phyloP scores from a whole-genome alignment of 2,329 filamentous ascomycete species.

The Curvularia verruculosa region DNA sequence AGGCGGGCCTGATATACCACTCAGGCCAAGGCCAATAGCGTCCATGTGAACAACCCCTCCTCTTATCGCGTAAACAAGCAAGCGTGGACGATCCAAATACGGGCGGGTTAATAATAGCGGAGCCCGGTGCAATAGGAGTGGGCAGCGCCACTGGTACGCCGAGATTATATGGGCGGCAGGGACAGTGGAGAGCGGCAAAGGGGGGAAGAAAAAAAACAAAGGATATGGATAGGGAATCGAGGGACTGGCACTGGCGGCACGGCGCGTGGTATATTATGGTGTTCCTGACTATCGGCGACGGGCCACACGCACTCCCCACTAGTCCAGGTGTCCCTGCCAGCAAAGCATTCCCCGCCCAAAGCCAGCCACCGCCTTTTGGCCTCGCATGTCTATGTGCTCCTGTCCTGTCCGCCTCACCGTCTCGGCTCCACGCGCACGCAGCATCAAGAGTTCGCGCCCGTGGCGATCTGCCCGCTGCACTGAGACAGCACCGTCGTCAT shows the following conservation, averaged over 20 bases:
- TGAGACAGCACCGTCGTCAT: not conserved
- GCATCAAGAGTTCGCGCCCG: not conserved
- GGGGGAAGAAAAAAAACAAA: not conserved
- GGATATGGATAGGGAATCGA: conserved; percentile 6
- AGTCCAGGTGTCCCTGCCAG: conserved; percentile 19
- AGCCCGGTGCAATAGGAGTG: conserved; percentile 7
- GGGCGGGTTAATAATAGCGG: conserved; percentile 4
- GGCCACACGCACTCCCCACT: conserved; percentile 11
- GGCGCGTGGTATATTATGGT: conserved; percentile 20
- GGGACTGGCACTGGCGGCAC: not conserved
- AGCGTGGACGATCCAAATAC: not conserved
- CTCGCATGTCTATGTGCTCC: conserved; percentile 1
- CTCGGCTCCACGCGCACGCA: conserved; percentile 8
- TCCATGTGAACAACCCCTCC: conserved; percentile 27
- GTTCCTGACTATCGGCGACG: conserved; percentile 17
- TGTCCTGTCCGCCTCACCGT: not conserved
- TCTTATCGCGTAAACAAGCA: conserved; percentile 7
- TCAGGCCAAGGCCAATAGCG: conserved; percentile 25
- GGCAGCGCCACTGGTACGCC: conserved; percentile 31
- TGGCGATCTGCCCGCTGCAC: not conserved
- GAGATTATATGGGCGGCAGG: conserved; percentile 1
- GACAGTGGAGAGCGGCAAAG: conserved; percentile 15
- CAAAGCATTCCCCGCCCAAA: conserved; percentile 22
- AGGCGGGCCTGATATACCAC: conserved; percentile 41
- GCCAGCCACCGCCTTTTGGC: conserved; percentile 18